Conservation (phyloP, 1,139 yeast genomes). For the Candida sanyaensis region DNA sequence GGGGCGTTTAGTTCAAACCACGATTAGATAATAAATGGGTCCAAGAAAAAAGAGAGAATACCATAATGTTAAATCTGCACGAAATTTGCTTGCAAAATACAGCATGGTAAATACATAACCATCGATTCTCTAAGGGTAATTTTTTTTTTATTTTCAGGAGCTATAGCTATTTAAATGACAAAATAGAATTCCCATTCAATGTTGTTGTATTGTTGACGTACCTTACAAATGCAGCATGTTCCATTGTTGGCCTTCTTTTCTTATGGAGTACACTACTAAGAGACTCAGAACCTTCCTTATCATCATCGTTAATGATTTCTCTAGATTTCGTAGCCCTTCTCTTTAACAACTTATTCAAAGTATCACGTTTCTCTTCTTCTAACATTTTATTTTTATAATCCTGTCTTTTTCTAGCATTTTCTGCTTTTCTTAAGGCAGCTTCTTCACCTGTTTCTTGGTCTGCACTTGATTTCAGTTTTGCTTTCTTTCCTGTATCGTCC, state of each 20-base stretch:
- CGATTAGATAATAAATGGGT: neutral
- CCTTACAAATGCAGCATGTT: slow-evolving; percentile 33
- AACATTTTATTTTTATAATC: slow-evolving; percentile 79
- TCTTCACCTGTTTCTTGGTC: slow-evolving; percentile 80
- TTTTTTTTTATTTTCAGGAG: too few relatives aligned
- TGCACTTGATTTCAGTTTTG: slow-evolving; percentile 19
- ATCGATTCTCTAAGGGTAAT: too few relatives aligned
- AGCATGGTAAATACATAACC: too few relatives aligned
- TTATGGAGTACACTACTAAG: slow-evolving; percentile 20
- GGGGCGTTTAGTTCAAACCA: too few relatives aligned
- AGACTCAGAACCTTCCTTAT: slow-evolving; percentile 25
- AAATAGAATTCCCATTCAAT: slow-evolving; percentile 21
- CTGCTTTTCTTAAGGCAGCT: slow-evolving; percentile 77
- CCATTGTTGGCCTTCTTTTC: slow-evolving; percentile 37
- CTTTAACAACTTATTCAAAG: slow-evolving; percentile 80
- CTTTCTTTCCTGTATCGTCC: slow-evolving; percentile 26
- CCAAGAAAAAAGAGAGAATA: neutral
- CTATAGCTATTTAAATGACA: slow-evolving; percentile 18
- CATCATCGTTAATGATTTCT: slow-evolving; percentile 31
- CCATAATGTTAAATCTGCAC: neutral
- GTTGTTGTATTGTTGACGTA: slow-evolving; percentile 25
- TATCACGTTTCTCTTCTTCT: slow-evolving; percentile 92
- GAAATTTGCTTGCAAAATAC: too few relatives aligned
- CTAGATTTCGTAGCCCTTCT: slow-evolving; percentile 76
- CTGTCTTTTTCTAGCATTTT: slow-evolving; percentile 84